Base-by-base conservation (phyloP, 1,284 basidiomycete species). In the Volvariella surrecta region DNA sequence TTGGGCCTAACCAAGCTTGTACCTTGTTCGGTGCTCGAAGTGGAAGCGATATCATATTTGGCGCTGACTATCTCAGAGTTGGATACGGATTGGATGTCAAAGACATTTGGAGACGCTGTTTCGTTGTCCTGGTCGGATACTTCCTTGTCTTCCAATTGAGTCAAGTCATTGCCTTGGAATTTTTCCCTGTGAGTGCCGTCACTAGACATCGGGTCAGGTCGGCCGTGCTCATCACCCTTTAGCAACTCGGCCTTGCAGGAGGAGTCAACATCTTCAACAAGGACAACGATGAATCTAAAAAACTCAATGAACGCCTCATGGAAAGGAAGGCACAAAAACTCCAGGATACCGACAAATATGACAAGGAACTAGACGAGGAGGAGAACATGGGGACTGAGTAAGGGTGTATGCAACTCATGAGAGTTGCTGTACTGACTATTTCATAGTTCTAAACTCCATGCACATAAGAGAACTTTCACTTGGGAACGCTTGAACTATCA, bases 401-500 rank as follows among this genome's bases (percentile, higher is more conserved):
- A n/a, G n/a, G n/a, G n/a, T n/a, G n/a, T n/a, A n/a, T n/a, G n/a
- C n/a, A n/a, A n/a, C n/a, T n/a, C n/a, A n/a, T n/a, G n/a, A n/a
- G n/a, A n/a, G n/a, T n/a, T n/a, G n/a, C n/a, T n/a, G n/a, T n/a
- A n/a, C n/a, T n/a, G n/a, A n/a, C n/a, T n/a, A n/a, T n/a, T n/a
- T n/a, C n/a, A n/a, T n/a, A n/a, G n/a, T n/a, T n/a, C 21, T n/a
- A 42, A 45, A 39, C 35, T 54, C 22, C 40, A 48, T 31, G 46
- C 50, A 24, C 61, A 75, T 47, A 64, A 70, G 42, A 74, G 68
- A 50, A 68, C 76, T 0, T 81, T 87, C 54, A 82, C 82, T 0
- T 87, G 82, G 82, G 77, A 84, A 54, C 61, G 63, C 10, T 59
- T 87, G 47, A 82, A 81, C 54, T 90, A 89, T 53, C 69, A 77